Evolutionary conservation across 2,329 filamentous ascomycete genomes (phyloP).

Genomic region (Diaporthe destruens): DNA sequence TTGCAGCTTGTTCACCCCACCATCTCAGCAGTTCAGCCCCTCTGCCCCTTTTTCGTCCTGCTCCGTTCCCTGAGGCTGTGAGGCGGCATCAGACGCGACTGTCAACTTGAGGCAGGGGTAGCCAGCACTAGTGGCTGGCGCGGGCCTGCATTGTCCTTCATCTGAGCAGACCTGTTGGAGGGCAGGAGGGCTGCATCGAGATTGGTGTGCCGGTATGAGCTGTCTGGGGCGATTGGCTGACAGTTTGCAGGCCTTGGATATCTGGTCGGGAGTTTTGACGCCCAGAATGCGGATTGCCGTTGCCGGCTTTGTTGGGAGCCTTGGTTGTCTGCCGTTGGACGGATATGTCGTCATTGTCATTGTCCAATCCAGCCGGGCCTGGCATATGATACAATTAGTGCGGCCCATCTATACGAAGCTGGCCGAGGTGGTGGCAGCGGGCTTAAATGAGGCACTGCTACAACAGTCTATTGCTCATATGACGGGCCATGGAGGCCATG

Average conservation of each 20-base stretch:
- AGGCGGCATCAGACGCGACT: constrained; percentile 18
- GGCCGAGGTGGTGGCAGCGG: not conserved
- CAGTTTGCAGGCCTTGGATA: not conserved
- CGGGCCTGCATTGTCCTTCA: constrained; percentile 30
- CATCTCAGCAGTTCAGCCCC: constrained; percentile 21
- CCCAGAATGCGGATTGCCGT: constrained; percentile 26
- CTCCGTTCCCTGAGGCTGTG: constrained; percentile 25
- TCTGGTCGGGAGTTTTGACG: constrained; percentile 32
- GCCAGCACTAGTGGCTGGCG: constrained; percentile 25
- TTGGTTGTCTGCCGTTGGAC: constrained; percentile 25
- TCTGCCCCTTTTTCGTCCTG: constrained; percentile 32
- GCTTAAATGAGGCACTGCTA: not conserved
- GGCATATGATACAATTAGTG: not conserved
- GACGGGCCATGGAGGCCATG: not conserved
- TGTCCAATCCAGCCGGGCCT: constrained; percentile 12
- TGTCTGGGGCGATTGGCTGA: constrained; percentile 22
- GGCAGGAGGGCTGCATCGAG: constrained; percentile 30
- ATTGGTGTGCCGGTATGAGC: constrained; percentile 5
- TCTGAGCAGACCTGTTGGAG: constrained; percentile 24
- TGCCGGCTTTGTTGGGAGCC: constrained; percentile 16
- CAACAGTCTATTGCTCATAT: not conserved
- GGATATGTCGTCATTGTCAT: constrained; percentile 29
- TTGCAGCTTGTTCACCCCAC: constrained; percentile 36
- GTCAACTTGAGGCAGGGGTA: constrained; percentile 29
- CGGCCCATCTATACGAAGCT: constrained; percentile 2